These are phyloP conservation scores for Dovyalis caffra DNA, from an alignment of 345 rosid genomes.

Conservation along the genomic window DNA sequence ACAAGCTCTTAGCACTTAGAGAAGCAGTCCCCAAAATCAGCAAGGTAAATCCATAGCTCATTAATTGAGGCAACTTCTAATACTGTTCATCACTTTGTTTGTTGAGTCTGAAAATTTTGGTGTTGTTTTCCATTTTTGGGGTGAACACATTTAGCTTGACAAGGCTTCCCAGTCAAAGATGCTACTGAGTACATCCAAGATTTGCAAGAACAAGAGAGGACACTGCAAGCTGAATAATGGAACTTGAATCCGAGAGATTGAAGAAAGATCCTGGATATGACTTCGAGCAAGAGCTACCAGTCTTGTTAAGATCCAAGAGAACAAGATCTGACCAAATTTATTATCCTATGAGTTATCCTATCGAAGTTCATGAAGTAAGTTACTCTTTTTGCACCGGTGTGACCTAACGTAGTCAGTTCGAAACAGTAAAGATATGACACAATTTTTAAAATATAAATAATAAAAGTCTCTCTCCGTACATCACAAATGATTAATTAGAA, in stretches of 20 bases:
- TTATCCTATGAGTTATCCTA: conserved; percentile 43
- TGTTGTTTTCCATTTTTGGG: not conserved
- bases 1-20: conserved; percentile 79
- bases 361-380: conserved; percentile 65
- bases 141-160: conserved; percentile 58
- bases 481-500: not conserved
- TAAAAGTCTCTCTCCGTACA: not conserved
- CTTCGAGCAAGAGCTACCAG: conserved; percentile 57
- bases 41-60: conserved; percentile 47
- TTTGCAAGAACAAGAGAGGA: conserved; percentile 71
- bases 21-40: conserved; percentile 92
- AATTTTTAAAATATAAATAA: too few relatives aligned
- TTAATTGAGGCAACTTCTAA: too few relatives aligned
- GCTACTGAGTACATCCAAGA: conserved; percentile 88
- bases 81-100: not conserved
- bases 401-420: not conserved
- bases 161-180: conserved; percentile 93
- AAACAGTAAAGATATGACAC: not conserved
- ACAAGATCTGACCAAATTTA: conserved; percentile 48
- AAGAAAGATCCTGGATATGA: conserved; percentile 34
- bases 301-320: conserved; percentile 65
- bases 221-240: conserved; percentile 67
- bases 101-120: not conserved
- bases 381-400: too few relatives aligned
- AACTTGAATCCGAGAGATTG: conserved; percentile 55